phyloP scores from a whole-genome alignment of 495 filamentous ascomycete species.

The Tuber borchii region DNA sequence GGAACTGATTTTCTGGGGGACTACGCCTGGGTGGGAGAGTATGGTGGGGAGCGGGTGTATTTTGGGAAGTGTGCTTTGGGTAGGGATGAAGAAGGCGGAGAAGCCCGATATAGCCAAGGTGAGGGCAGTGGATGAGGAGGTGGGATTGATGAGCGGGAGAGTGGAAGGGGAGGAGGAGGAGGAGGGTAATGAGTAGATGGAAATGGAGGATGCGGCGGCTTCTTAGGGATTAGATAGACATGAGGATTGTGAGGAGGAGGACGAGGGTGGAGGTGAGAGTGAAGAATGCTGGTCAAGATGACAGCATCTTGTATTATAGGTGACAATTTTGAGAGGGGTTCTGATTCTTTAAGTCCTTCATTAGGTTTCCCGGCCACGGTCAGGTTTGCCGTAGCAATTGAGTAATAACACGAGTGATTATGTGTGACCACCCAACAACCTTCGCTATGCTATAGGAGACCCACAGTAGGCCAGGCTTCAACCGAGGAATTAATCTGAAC shows the following conservation, averaged over 20 bases:
- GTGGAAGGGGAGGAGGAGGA: conserved; percentile 6
- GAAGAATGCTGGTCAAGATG: not conserved
- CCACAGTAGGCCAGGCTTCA: not conserved
- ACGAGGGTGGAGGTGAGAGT: not conserved
- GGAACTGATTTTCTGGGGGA: conserved; percentile 72
- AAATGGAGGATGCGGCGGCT: conserved; percentile 5
- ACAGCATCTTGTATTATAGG: too few species aligned
- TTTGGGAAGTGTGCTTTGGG: conserved; percentile 71
- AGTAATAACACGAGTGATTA: not conserved
- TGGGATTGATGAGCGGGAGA: conserved; percentile 9
- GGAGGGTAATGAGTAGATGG: conserved; percentile 15
- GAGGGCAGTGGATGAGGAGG: not conserved
- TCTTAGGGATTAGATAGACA: not conserved
- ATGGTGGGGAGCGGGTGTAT: conserved; percentile 72
- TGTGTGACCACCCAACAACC: not conserved
- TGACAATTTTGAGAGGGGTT: not conserved
- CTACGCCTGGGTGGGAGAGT: conserved; percentile 58
- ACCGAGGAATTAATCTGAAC: not conserved
- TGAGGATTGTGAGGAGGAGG: conserved; percentile 1
- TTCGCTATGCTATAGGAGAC: not conserved
- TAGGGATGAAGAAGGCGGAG: conserved; percentile 54
- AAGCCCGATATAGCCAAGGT: conserved; percentile 15
- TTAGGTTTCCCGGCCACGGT: not conserved
- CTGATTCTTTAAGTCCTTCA: not conserved
- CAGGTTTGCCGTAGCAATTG: not conserved